Evolutionary conservation across 2,329 filamentous ascomycete species (phyloP).

Genomic region (Didymella lethalis): DNA sequence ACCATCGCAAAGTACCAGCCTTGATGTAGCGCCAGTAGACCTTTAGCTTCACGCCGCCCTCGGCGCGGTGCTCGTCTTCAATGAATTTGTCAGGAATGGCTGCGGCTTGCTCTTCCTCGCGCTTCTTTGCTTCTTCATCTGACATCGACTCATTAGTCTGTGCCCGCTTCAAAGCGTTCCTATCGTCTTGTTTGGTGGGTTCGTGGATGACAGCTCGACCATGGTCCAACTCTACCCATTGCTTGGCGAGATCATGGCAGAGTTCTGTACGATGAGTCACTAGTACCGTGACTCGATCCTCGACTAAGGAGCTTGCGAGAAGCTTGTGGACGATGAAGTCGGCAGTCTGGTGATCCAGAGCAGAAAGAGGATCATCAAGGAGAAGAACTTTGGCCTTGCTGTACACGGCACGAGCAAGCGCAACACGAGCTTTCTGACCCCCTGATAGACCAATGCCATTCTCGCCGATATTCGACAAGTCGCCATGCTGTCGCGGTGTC

Average conservation of each 20-base stretch:
- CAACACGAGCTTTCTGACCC: constrained; percentile 67
- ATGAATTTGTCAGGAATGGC: constrained; percentile 77
- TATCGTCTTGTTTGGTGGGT: constrained; percentile 55
- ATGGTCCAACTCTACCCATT: constrained; percentile 74
- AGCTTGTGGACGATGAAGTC: constrained; percentile 67
- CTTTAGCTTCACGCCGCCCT: constrained; percentile 75
- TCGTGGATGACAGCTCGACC: constrained; percentile 60
- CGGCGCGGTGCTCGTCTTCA: constrained; percentile 76
- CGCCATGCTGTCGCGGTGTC: constrained; percentile 56
- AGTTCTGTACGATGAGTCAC: constrained; percentile 74
- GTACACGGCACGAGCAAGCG: constrained; percentile 68
- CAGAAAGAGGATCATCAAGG: constrained; percentile 67
- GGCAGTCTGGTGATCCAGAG: constrained; percentile 70
- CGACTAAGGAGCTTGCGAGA: constrained; percentile 62
- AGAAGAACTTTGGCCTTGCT: constrained; percentile 63
- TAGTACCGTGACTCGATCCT: constrained; percentile 63
- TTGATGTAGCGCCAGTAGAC: constrained; percentile 89
- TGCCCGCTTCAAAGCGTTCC: constrained; percentile 52
- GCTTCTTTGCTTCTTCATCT: constrained; percentile 48
- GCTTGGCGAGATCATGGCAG: constrained; percentile 74
- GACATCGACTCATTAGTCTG: constrained; percentile 49
- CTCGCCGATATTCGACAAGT: constrained; percentile 68
- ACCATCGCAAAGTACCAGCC: constrained; percentile 78
- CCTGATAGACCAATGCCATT: constrained; percentile 69
- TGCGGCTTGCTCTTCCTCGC: constrained; percentile 53